Evolutionary conservation across 805 yeast species (phyloP), one percentile per base, ranked within the genome.

Genomic region (Wickerhamiella nectarea): DNA sequence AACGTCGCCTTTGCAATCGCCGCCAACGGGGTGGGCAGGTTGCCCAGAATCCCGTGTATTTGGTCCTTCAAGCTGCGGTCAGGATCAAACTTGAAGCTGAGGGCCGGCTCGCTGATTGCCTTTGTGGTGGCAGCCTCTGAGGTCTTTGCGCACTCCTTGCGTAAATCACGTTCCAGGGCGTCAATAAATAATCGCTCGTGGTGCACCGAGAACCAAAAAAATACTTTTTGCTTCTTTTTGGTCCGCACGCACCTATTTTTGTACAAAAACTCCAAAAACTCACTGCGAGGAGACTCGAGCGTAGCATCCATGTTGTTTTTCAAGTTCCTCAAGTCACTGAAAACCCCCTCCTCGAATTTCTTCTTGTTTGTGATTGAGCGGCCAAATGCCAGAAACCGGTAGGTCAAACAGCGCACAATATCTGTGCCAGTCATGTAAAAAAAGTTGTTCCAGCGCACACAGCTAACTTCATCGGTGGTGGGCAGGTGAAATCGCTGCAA

Each of bases 261-360:
- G 63, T 81, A 85, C 21, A 89, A 66, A 55, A 89, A 86, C 49
- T 80, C 81, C 47, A 89, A 67, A 58, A 89, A 86, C 28, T 76
- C 78, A 0, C 94, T 83, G 57, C 82, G 76, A 12, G 97, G 95
- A 38, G 74, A 75, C 59, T 89, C 97, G 46, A 89, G 66, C 4
- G 84, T 72, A 11, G 97, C 95, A 65, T 85, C 89, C 4, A 76
- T 70, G 18, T 91, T 94, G 46, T 65, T 58, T 62, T 87, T 89
- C 48, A 91, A 67, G 49, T 81, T 76, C 52, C 98, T 73, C 50
- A 89, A 65, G 60, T 91, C 97, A 6, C 94, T 80, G 54, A 91
- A 89, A 21, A 89, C 78, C 17, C 97, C 96, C 64, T 89, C 98
- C 65, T 89, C 97, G 58, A 89, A 89, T 64, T 91, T 89, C 63